Percentiles rank a stretch among this genome's conserved stretches.
These are phyloP conservation scores for Tothia fuscella DNA, from an alignment of 2,329 filamentous ascomycete genomes.

Conservation along the genomic window DNA sequence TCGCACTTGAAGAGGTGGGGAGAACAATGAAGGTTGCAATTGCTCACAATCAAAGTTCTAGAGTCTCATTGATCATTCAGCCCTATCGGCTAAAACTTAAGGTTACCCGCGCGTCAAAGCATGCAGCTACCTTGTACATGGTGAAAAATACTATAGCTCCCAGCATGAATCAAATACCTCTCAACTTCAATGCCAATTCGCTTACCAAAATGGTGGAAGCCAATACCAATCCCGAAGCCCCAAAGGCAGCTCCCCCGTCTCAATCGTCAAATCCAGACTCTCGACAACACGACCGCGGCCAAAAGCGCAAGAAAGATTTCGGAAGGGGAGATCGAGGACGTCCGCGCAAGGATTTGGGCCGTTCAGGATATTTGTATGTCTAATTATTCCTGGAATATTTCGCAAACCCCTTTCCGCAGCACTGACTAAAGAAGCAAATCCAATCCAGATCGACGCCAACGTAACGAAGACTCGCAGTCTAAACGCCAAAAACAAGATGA, in stretches of 20 bases:
- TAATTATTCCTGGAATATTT: constrained; percentile 13
- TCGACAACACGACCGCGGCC: constrained; percentile 11
- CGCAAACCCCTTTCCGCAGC: neutral
- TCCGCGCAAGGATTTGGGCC: constrained; percentile 57
- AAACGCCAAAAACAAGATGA: constrained; percentile 24
- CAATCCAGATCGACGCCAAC: constrained; percentile 35
- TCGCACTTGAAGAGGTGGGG: too few relatives aligned
- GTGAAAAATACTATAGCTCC: too few relatives aligned
- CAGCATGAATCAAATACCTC: too few relatives aligned
- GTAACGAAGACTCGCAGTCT: constrained; percentile 29
- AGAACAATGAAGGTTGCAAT: too few relatives aligned
- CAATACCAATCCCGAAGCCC: neutral
- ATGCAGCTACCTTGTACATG: too few relatives aligned
- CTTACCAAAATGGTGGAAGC: neutral
- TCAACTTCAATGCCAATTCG: neutral
- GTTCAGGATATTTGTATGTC: constrained; percentile 53
- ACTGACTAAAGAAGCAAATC: constrained; percentile 33
- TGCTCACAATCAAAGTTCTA: too few relatives aligned
- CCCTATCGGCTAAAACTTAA: too few relatives aligned
- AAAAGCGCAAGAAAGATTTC: constrained; percentile 17
- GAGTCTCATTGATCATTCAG: too few relatives aligned
- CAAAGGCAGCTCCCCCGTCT: neutral
- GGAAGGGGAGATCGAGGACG: constrained; percentile 25
- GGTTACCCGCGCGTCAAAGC: too few relatives aligned
- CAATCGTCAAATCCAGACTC: neutral